Conservation (phyloP, 164 flowering plant species). For the Paratinospora sagittata region DNA sequence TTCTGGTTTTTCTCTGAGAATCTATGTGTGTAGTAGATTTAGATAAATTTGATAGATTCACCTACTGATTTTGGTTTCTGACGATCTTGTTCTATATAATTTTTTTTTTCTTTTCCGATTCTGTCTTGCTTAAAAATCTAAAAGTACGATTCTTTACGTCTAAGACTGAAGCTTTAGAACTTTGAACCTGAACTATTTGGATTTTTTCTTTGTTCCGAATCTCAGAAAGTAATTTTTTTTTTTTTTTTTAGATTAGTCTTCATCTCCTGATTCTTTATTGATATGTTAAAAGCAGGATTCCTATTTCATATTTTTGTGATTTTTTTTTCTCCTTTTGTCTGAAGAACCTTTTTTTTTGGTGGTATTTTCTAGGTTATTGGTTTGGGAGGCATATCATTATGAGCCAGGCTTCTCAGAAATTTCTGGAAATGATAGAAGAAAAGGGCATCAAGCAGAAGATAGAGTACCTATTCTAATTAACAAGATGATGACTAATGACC, state of each 20-base stretch:
- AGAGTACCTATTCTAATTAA: slow-evolving; percentile 36
- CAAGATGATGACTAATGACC: slow-evolving; percentile 61
- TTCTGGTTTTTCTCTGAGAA: slow-evolving; percentile 46
- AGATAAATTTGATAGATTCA: slow-evolving; percentile 20
- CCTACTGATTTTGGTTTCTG: slow-evolving; percentile 7
- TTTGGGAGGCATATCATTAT: slow-evolving; percentile 81
- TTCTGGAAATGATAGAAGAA: slow-evolving; percentile 30
- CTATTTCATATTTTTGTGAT: background rate
- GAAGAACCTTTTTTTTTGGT: background rate
- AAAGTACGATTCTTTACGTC: background rate
- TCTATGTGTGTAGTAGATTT: slow-evolving; percentile 26
- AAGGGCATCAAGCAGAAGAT: slow-evolving; percentile 28
- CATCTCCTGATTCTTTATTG: background rate
- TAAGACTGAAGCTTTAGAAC: slow-evolving; percentile 5
- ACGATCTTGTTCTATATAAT: slow-evolving; percentile 14
- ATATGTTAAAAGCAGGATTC: too few species aligned
- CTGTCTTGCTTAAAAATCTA: background rate
- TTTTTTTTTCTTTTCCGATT: slow-evolving; percentile 6
- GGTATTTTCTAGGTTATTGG: slow-evolving; percentile 51
- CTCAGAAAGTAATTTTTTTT: background rate
- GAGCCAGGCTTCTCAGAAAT: slow-evolving; percentile 24
- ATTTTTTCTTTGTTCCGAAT: background rate
- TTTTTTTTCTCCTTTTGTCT: slow-evolving; percentile 1
- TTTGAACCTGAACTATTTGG: background rate
- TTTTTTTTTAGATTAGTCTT: background rate